Evolutionary conservation across 2,329 filamentous ascomycete genomes (phyloP).

Genomic region (Cytospora mali): DNA sequence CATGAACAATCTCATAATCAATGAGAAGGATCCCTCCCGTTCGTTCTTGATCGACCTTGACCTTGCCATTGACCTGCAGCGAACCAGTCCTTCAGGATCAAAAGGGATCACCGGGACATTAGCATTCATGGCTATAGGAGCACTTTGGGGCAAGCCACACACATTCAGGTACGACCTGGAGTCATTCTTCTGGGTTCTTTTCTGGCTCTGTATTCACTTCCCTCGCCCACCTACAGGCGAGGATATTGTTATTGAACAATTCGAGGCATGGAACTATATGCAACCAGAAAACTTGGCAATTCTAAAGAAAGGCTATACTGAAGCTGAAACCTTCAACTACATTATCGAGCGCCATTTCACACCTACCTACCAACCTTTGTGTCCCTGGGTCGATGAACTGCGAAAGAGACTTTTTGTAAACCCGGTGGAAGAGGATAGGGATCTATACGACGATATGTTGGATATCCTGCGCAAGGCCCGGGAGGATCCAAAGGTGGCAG

Average conservation of each 20-base stretch:
- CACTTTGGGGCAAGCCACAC: constrained; percentile 45
- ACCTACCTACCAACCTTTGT: no score
- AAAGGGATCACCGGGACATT: constrained; percentile 47
- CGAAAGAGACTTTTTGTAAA: no score
- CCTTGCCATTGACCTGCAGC: constrained; percentile 39
- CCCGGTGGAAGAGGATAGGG: no score
- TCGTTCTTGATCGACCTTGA: constrained; percentile 40
- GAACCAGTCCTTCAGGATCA: constrained; percentile 40
- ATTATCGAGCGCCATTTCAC: no score
- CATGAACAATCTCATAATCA: constrained; percentile 45
- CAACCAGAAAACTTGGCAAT: constrained; percentile 33
- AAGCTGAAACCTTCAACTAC: no score
- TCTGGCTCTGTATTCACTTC: constrained; percentile 50
- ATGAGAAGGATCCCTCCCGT: constrained; percentile 30
- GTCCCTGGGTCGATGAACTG: no score
- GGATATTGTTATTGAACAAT: constrained; percentile 31
- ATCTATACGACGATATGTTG: no score
- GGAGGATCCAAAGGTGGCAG: no score
- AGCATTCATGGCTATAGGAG: constrained; percentile 51
- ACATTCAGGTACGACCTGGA: constrained; percentile 51
- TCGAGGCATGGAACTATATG: constrained; percentile 43
- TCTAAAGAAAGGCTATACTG: constrained; percentile 31
- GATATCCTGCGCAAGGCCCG: no score
- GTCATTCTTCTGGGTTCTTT: constrained; percentile 52
- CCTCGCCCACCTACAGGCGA: constrained; percentile 31